Conservation (phyloP, 345 rosid species). For the Citrus glauca region DNA sequence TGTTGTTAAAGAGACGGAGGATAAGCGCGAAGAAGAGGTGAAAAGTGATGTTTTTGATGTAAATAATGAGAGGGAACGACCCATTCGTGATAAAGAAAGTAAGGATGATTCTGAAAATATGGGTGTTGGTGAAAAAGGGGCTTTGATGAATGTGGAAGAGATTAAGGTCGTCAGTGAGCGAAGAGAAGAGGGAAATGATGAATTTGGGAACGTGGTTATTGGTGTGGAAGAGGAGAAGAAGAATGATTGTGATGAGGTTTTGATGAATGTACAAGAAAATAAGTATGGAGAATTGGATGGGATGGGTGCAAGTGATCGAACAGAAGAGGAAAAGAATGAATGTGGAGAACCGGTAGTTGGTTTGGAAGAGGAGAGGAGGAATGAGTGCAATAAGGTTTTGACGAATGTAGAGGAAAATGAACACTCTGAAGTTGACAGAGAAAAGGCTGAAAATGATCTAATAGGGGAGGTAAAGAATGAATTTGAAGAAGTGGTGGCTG, state of each 20-base stretch:
- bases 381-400: background rate
- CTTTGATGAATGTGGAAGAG: slow-evolving; percentile 4
- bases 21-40: slow-evolving; percentile 51
- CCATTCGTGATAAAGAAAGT: background rate
- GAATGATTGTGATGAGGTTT: background rate
- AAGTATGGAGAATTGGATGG: background rate
- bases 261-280: slow-evolving; percentile 3
- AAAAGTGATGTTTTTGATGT: slow-evolving; percentile 69
- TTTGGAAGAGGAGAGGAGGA: slow-evolving; percentile 2
- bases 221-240: background rate
- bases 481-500: background rate
- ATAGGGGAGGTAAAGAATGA: background rate
- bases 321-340: background rate
- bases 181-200: background rate
- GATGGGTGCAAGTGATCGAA: background rate
- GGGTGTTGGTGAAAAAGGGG: background rate
- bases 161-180: background rate
- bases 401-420: background rate
- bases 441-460: background rate
- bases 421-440: background rate
- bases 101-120: background rate
- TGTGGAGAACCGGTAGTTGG: background rate
- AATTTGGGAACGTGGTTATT: background rate
- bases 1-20: slow-evolving; percentile 20
- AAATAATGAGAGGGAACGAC: slow-evolving; percentile 29